Percentiles rank a stretch among this genome's conserved stretches.
These are phyloP conservation scores for Yamadazyma tumulicola DNA, from an alignment of 805 yeast genomes.

Conservation along the genomic window DNA sequence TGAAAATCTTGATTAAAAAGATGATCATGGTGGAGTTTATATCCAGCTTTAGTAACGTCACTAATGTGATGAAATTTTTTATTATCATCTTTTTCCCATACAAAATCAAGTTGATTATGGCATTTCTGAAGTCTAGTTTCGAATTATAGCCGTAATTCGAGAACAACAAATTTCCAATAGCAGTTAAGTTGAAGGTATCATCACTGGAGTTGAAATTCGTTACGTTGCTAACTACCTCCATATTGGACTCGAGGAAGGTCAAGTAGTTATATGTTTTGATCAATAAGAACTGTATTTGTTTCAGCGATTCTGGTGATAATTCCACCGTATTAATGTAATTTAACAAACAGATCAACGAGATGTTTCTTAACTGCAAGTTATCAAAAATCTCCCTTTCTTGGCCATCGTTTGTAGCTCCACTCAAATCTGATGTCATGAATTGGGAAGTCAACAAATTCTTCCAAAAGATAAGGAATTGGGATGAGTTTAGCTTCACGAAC, in stretches of 20 bases:
- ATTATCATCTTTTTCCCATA: conserved; percentile 36
- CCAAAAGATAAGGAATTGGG: conserved; percentile 44
- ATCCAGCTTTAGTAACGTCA: conserved; percentile 31
- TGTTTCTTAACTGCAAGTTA: conserved; percentile 35
- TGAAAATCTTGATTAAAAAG: conserved; percentile 33
- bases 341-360: conserved; percentile 36
- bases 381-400: conserved; percentile 28
- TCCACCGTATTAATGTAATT: conserved; percentile 37
- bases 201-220: conserved; percentile 32
- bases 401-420: conserved; percentile 13
- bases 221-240: conserved; percentile 28
- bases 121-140: conserved; percentile 21
- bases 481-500: conserved; percentile 40
- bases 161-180: conserved; percentile 27
- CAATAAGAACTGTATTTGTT: conserved; percentile 39
- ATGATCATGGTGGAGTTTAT: conserved; percentile 41
- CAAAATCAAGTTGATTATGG: conserved; percentile 30
- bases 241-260: conserved; percentile 36
- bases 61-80: conserved; percentile 32
- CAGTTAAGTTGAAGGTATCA: conserved; percentile 25
- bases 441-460: conserved; percentile 43
- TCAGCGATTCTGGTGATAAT: conserved; percentile 36
- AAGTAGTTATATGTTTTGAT: conserved; percentile 40
- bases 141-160: conserved; percentile 20
- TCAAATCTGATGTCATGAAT: conserved; percentile 23